phyloP scores from a whole-genome alignment of 2,329 filamentous ascomycete genomes.

The Myriosclerotinia curreyana region DNA sequence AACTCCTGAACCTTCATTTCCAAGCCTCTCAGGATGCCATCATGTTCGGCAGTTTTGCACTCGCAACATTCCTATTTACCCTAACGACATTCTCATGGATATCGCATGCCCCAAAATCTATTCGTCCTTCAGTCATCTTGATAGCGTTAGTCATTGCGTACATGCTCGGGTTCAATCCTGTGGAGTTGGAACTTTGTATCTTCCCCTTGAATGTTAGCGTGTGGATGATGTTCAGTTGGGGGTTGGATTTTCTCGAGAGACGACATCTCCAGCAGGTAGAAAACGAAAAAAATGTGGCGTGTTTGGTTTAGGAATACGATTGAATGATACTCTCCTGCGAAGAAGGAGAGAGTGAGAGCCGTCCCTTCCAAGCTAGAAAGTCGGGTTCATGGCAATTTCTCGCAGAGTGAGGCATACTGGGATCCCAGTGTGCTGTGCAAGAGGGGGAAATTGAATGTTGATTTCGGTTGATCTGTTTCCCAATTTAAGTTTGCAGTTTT shows the following conservation, averaged over 20 bases:
- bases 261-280: background rate
- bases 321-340: background rate
- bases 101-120: background rate
- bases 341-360: background rate
- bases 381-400: no score
- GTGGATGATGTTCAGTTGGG: background rate
- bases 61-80: background rate
- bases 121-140: background rate
- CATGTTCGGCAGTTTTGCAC: background rate
- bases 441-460: background rate
- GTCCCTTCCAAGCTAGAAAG: background rate
- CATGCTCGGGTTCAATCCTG: background rate
- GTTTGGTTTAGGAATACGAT: background rate
- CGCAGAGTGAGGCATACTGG: no score
- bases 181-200: conserved; percentile 3
- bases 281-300: no score
- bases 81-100: background rate
- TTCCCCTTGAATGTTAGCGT: background rate
- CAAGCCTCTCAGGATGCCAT: background rate
- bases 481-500: background rate
- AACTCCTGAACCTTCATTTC: background rate
- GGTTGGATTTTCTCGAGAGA: background rate
- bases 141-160: background rate
- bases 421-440: no score
- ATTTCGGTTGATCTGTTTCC: background rate